A percentile compares a stretch with the other conserved stretches of the same genome.
Evolutionary conservation across 1,139 yeast species (phyloP).

Genomic region (Suhomyces guaymorum): DNA sequence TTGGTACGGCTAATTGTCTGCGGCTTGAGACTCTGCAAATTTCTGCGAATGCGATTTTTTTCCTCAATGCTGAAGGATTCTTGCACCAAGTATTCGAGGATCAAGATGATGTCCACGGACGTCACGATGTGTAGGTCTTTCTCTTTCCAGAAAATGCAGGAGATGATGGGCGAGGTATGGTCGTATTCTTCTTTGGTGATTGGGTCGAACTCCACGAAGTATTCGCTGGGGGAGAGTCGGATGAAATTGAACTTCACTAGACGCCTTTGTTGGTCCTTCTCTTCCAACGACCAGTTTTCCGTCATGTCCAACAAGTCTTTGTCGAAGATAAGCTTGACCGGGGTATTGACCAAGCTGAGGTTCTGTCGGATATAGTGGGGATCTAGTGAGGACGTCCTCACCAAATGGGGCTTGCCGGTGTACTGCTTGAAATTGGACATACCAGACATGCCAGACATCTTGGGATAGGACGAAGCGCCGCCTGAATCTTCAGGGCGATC

Average conservation of each 20-base stretch:
- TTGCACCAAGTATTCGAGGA: constrained; percentile 59
- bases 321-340: constrained; percentile 13
- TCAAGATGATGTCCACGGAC: constrained; percentile 61
- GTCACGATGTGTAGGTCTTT: constrained; percentile 56
- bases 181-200: constrained; percentile 26
- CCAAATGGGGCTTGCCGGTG: constrained; percentile 6
- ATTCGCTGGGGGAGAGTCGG: constrained; percentile 25
- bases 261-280: constrained; percentile 31
- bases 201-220: constrained; percentile 27
- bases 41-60: constrained; percentile 69
- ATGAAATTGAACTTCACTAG: constrained; percentile 36
- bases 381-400: constrained; percentile 15
- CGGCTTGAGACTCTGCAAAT: constrained; percentile 66
- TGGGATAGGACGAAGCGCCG: background rate
- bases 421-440: constrained; percentile 3
- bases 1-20: constrained; percentile 56
- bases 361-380: constrained; percentile 10
- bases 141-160: constrained; percentile 65
- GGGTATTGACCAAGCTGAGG: constrained; percentile 8
- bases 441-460: background rate
- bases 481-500: background rate
- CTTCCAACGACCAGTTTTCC: constrained; percentile 36
- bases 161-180: constrained; percentile 39
- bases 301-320: constrained; percentile 25
- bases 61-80: constrained; percentile 65